Evolutionary conservation across 2,329 filamentous ascomycete species (phyloP), one percentile per base, ranked within the genome.

Genomic region (Cercospora berteroae): DNA sequence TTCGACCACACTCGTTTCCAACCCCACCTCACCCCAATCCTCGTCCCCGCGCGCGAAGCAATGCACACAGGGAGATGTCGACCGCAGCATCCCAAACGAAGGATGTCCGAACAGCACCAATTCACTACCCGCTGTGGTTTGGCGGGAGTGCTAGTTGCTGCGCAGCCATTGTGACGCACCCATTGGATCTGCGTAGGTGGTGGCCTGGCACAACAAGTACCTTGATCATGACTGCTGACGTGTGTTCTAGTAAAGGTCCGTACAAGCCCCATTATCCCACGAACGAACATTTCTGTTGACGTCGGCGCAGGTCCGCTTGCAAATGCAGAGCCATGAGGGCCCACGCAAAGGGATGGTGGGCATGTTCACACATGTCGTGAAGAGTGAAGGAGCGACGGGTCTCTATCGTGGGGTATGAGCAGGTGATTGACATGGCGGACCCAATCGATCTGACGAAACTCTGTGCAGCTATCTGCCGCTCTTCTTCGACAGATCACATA

Each of bases 61-160:
- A 78, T 80, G 78, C 74, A 69, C 68, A 67, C 68, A 72, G 66
- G 67, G 72, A 67, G 56, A 82, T 83, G 81, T 78, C 81, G 56
- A 77, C 78, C 70, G 73, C 80, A 69, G 77, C 67, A 79, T 72
- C 74, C 67, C 83, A 82, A 75, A 79, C 76, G 75, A 77, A 81
- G 69, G 79, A 81, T 75, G 76, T 80, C 63, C 61, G 39, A 33
- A 29, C 29, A 50, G 78, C 79, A 72, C 77, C 60, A 31, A 78
- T 84, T 70, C 78, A 80, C 67, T 85, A 84, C 75, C 83, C 83
- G 12, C 81, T 84, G 72, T 98, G 94, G 95, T 98, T 99, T 79
- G 95, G 95, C 71, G 95, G 95, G 65, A 97, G 92, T 78, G 93
- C 94, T 60, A 95, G 92, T 77, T 96, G 92, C 78, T 90, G 95